A percentile compares a stretch with the other conserved stretches of the same genome.
phyloP scores from a whole-genome alignment of 1,284 basidiomycete species.

The Cryptococcus jaspeensis region DNA sequence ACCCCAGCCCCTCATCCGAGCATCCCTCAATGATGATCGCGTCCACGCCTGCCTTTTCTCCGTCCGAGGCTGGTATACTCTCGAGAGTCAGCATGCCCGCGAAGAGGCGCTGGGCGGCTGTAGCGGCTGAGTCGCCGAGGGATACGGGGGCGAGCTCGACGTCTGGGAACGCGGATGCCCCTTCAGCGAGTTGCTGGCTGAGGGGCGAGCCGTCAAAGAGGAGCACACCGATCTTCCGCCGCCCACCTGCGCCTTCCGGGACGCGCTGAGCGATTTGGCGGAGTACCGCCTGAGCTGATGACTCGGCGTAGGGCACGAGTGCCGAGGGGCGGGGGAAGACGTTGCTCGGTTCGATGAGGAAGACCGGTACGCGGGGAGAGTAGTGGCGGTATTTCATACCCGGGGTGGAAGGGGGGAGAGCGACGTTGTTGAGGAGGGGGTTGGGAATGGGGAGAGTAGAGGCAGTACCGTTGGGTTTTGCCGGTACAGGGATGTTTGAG shows the following conservation, averaged over 20 bases:
- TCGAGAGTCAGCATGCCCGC: constrained; percentile 84
- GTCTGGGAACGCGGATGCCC: constrained; percentile 2
- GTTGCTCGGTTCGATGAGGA: constrained; percentile 62
- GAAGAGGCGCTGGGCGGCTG: constrained; percentile 80
- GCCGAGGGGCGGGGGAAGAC: constrained; percentile 48
- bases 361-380: constrained; percentile 80
- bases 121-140: constrained; percentile 68
- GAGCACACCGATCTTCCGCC: constrained; percentile 63
- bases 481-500: constrained; percentile 6
- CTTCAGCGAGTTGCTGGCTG: constrained; percentile 1
- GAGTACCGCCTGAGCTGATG: constrained; percentile 15
- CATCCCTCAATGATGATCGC: constrained; percentile 87
- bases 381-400: constrained; percentile 99
- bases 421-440: background rate
- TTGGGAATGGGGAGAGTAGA: background rate
- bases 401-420: constrained; percentile 78
- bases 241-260: constrained; percentile 5
- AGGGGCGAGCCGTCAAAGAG: constrained; percentile 63
- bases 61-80: constrained; percentile 1
- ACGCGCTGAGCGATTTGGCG: constrained; percentile 8
- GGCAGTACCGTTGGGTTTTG: background rate
- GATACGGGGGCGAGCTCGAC: constrained; percentile 42
- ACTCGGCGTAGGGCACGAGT: constrained; percentile 8
- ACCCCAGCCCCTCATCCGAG: constrained; percentile 74
- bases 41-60: constrained; percentile 60